phyloP scores from a whole-genome alignment of 495 filamentous ascomycete species.

The Penicillium canescens region DNA sequence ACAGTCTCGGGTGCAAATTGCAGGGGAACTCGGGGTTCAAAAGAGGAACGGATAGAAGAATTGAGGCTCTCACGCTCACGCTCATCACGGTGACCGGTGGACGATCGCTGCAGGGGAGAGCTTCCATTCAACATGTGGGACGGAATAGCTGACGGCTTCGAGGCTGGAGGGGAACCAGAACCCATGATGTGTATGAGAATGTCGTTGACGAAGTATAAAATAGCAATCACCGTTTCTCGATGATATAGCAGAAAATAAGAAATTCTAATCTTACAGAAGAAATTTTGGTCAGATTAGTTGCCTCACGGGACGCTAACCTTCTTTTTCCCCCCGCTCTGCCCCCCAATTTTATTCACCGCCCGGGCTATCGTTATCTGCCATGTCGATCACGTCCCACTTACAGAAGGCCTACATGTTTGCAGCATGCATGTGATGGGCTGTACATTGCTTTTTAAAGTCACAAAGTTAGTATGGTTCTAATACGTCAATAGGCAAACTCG shows the following conservation, averaged over 20 bases:
- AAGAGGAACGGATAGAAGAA: conserved; percentile 53
- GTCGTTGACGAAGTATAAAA: not conserved
- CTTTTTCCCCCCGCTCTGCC: not conserved
- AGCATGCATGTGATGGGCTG: too few species aligned
- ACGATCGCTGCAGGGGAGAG: conserved; percentile 39
- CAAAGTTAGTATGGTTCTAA: too few species aligned
- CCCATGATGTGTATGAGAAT: conserved; percentile 30
- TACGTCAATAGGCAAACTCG: too few species aligned
- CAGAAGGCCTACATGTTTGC: too few species aligned
- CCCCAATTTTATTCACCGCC: conserved; percentile 1
- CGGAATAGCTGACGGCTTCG: conserved; percentile 50
- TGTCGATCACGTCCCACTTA: too few species aligned
- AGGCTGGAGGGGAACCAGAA: conserved; percentile 38
- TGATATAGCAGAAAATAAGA: not conserved
- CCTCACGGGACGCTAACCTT: conserved; percentile 6
- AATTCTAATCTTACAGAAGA: not conserved
- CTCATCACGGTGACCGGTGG: conserved; percentile 33
- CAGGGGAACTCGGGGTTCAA: conserved; percentile 41
- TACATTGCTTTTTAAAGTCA: too few species aligned
- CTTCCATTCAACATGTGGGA: conserved; percentile 50
- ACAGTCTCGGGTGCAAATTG: conserved; percentile 31
- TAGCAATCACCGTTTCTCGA: not conserved
- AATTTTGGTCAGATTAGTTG: not conserved
- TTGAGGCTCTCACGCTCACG: conserved; percentile 53
- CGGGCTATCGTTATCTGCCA: too few species aligned